Evolutionary conservation across 768 basidiomycete genomes (phyloP), one percentile per base, ranked within the genome.

Genomic region (Guyanaporus albipodus): DNA sequence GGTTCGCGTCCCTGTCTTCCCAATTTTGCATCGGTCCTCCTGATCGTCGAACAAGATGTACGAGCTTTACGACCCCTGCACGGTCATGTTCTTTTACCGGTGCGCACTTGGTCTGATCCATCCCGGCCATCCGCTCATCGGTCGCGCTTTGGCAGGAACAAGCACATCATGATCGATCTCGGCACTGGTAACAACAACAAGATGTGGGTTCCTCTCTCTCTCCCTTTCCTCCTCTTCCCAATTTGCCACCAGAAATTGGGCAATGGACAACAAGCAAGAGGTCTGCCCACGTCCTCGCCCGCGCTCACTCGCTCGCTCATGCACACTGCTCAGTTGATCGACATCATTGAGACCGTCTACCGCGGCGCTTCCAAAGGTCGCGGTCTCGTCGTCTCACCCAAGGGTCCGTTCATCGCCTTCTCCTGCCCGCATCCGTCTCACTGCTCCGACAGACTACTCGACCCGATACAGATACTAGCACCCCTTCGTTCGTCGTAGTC

Each of bases 131-230:
- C 42, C 9, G 17, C 33, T 44, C 38, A 59, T 18, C 41, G 11
- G 27, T 11, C 12, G 18, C 10, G 12, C n/a, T n/a, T n/a, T n/a
- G 26, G 0, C 58, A 95, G 94, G 34, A 95, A 95, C 68, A 96
- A 98, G 65, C 96, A 98, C 64, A 98, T 98, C 71, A 98, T 98
- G 95, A 97, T 99, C 61, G 96, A 97, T 80, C 71, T 98, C 55
- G 94, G 93, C n/a, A 98, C 94, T 40, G 94, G 94, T 75, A 96
- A 98, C 70, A 97, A 97, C 71, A 97, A 97, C 71, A 97, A 98
- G 74, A 96, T 96, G 93, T 94, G 48, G 54, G 91, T 74, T 4
- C 15, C 10, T 17, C 7, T 4, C 8, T 2, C 2, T 35, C 3
- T 18, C 31, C 32, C 8, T 19, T 11, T 19, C 21, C 2, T 2